These are phyloP conservation scores for Chimonanthus salicifolius DNA, from an alignment of 164 flowering plant genomes.

Conservation along the genomic window DNA sequence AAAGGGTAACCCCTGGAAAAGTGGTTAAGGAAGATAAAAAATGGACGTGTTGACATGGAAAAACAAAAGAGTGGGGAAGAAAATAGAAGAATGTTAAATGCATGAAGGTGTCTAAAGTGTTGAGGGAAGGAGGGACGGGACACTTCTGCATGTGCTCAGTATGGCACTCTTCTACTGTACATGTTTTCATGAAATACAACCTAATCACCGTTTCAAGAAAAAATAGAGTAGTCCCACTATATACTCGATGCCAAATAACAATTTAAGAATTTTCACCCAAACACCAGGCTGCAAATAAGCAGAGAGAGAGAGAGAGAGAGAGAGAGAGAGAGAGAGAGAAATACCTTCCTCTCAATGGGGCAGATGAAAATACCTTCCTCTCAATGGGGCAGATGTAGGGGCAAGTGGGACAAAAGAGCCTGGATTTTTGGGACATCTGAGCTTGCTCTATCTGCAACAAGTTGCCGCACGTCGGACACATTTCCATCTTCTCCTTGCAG, in stretches of 20 bases:
- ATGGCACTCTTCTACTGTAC: not conserved
- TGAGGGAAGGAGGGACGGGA: not conserved
- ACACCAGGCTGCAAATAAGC: not conserved
- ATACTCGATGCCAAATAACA: not conserved
- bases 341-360: slow-evolving; percentile 14
- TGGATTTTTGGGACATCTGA: slow-evolving; percentile 2
- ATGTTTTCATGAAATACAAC: not conserved
- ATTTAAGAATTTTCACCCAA: not conserved
- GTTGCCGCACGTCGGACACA: slow-evolving; percentile 27
- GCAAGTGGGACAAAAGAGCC: slow-evolving; percentile 22
- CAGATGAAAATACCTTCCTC: slow-evolving; percentile 11
- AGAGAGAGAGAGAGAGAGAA: not conserved
- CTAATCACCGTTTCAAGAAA: not conserved
- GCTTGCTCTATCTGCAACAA: slow-evolving; percentile 18
- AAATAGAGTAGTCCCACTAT: not conserved
- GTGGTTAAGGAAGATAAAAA: no score
- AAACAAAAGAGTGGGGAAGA: not conserved
- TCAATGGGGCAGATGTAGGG: slow-evolving; percentile 18
- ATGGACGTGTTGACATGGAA: no score
- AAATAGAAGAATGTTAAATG: not conserved
- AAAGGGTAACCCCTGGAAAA: no score
- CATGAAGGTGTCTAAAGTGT: no score
- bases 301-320: not conserved
- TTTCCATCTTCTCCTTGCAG: slow-evolving; percentile 15
- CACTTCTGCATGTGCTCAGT: not conserved